A percentile compares a stretch with the other conserved stretches of the same genome.
These are phyloP conservation scores for Aurifilum marmelostoma DNA, from an alignment of 2,329 filamentous ascomycete genomes.

Conservation along the genomic window DNA sequence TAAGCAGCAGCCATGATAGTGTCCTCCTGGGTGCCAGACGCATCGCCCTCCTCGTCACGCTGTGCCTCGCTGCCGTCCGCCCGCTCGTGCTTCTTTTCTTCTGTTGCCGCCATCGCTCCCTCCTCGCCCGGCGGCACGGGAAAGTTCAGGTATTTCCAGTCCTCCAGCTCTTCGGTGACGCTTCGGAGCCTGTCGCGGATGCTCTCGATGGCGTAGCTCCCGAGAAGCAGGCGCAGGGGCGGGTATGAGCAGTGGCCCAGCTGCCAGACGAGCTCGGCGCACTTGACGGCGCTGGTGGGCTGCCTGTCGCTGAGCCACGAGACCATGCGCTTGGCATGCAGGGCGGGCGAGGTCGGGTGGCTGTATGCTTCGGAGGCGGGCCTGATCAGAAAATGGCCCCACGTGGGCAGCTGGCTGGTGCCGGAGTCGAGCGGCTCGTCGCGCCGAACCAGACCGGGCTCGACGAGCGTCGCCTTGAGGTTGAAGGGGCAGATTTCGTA, in stretches of 20 bases:
- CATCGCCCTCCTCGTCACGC: slow-evolving; percentile 27
- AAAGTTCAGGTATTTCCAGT: slow-evolving; percentile 88
- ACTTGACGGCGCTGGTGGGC: slow-evolving; percentile 89
- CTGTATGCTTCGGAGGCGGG: slow-evolving; percentile 81
- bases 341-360: slow-evolving; percentile 75
- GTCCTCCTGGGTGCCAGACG: slow-evolving; percentile 25
- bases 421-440: slow-evolving; percentile 69
- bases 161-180: slow-evolving; percentile 92
- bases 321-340: slow-evolving; percentile 88
- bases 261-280: slow-evolving; percentile 92
- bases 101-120: slow-evolving; percentile 24
- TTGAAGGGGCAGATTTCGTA: slow-evolving; percentile 93
- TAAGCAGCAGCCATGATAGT: slow-evolving; percentile 27
- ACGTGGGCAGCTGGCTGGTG: slow-evolving; percentile 69
- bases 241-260: slow-evolving; percentile 94
- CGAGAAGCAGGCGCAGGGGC: slow-evolving; percentile 81
- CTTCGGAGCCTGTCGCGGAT: slow-evolving; percentile 86
- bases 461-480: slow-evolving; percentile 90
- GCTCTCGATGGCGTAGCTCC: slow-evolving; percentile 94
- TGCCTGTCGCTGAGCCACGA: slow-evolving; percentile 94
- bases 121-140: slow-evolving; percentile 46
- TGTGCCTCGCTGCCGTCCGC: slow-evolving; percentile 36
- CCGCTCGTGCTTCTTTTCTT: slow-evolving; percentile 40
- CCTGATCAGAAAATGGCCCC: slow-evolving; percentile 92
- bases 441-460: slow-evolving; percentile 83